A percentile compares a stretch with the other conserved stretches of the same genome.
phyloP scores from a whole-genome alignment of 2,329 filamentous ascomycete species.

The Coleophoma eucalyptorum region DNA sequence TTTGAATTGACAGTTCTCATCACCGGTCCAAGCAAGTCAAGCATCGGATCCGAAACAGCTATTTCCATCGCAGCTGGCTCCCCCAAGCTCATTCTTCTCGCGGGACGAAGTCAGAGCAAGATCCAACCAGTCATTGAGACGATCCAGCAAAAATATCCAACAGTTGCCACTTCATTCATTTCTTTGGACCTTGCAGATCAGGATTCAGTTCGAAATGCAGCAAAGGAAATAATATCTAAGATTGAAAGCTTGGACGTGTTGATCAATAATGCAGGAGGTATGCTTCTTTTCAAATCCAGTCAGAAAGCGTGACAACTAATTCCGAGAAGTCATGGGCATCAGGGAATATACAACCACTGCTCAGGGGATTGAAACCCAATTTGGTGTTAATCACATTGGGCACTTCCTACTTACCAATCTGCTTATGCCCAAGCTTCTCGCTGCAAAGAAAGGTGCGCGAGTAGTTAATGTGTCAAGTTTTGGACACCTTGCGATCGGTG shows the following conservation, averaged over 20 bases:
- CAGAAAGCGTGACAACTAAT: too few species aligned
- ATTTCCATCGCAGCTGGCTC: conserved; percentile 15
- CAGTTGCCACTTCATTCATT: conserved; percentile 6
- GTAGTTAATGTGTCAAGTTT: conserved; percentile 35
- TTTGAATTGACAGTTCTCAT: conserved; percentile 1
- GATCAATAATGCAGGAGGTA: conserved; percentile 34
- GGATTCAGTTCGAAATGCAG: conserved; percentile 34
- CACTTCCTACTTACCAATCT: conserved; percentile 27
- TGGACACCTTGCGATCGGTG: conserved; percentile 30
- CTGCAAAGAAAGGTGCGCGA: conserved; percentile 12
- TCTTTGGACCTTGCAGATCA: conserved; percentile 34
- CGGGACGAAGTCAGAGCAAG: conserved; percentile 1
- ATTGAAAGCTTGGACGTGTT: conserved; percentile 34
- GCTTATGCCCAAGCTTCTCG: conserved; percentile 17
- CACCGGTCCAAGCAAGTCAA: conserved; percentile 1
- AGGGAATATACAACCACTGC: conserved; percentile 20
- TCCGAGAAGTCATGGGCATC: conserved; percentile 31
- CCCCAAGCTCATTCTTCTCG: conserved; percentile 8
- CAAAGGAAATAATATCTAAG: conserved; percentile 30
- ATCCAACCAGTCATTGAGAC: conserved; percentile 7
- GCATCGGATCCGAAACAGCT: conserved; percentile 7
- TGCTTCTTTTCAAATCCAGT: too few species aligned
- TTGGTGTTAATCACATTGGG: conserved; percentile 22
- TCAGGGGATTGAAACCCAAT: conserved; percentile 33
- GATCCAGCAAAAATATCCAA: background rate